Evolutionary conservation across 208 protist genomes (phyloP).

Genomic region (Entamoeba histolytica): DNA sequence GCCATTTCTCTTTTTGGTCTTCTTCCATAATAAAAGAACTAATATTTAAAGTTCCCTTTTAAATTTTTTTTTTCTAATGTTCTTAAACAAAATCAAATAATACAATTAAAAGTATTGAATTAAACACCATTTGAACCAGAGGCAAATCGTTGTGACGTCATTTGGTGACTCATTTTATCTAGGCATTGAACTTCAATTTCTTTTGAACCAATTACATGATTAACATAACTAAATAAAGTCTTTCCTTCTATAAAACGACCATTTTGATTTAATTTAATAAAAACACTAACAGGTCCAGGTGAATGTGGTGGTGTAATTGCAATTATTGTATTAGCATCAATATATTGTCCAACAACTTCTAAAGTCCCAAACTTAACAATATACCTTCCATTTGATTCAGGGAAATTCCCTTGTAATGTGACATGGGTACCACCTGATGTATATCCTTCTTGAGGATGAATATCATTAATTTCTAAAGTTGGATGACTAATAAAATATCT

Average conservation of each 20-base stretch:
- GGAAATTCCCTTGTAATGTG: not conserved
- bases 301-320: not conserved
- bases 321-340: not conserved
- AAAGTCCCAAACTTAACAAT: not conserved
- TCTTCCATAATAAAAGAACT: too few species aligned
- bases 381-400: not conserved
- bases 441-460: not conserved
- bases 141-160: not conserved
- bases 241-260: not conserved
- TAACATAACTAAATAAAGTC: not conserved
- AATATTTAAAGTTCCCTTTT: too few species aligned
- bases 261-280: not conserved
- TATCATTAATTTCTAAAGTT: not conserved
- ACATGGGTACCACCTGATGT: not conserved
- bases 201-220: not conserved
- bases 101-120: too few species aligned
- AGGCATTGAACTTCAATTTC: not conserved
- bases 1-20: not conserved
- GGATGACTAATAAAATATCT: not conserved
- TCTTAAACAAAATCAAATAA: too few species aligned
- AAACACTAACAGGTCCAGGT: not conserved
- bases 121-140: not conserved
- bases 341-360: not conserved
- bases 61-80: too few species aligned
- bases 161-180: not conserved